A percentile compares a stretch with the other conserved stretches of the same genome.
Conservation (phyloP, 2,329 filamentous ascomycete genomes). For the Laburnicola sp. region DNA sequence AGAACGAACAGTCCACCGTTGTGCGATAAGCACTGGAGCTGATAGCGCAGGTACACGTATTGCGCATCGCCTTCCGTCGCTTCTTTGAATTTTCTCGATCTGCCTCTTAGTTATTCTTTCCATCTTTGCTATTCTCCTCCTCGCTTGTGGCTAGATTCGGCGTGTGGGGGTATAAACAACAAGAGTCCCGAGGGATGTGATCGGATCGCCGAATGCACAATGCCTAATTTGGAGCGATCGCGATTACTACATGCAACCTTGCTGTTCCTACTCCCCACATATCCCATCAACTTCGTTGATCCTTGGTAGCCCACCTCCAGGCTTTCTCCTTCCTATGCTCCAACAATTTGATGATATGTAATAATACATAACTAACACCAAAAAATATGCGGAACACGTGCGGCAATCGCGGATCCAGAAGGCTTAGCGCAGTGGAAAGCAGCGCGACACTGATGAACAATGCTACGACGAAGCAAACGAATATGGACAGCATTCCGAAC, state of each 20-base stretch:
- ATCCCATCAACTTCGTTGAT: neutral
- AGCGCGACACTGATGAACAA: neutral
- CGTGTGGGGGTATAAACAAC: too few species aligned
- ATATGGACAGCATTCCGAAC: neutral
- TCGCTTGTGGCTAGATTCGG: too few species aligned
- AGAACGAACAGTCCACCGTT: conserved; percentile 1
- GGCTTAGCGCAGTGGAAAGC: neutral
- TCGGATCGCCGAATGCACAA: too few species aligned
- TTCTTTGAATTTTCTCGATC: neutral
- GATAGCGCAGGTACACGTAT: too few species aligned
- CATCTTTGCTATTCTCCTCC: neutral
- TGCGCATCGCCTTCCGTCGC: neutral
- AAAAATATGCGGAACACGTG: neutral
- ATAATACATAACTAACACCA: neutral
- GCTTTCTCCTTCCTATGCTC: neutral
- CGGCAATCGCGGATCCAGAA: neutral
- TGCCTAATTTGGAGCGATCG: too few species aligned
- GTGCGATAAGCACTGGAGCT: too few species aligned
- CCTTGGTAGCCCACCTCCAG: neutral
- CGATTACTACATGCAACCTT: too few species aligned
- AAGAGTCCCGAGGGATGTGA: too few species aligned
- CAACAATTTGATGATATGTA: neutral
- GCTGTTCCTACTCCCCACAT: neutral
- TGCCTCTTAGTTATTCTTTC: neutral
- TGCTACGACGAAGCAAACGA: neutral